Conservation (phyloP, 2,329 filamentous ascomycete species). For the Cyclaneusma minus region DNA sequence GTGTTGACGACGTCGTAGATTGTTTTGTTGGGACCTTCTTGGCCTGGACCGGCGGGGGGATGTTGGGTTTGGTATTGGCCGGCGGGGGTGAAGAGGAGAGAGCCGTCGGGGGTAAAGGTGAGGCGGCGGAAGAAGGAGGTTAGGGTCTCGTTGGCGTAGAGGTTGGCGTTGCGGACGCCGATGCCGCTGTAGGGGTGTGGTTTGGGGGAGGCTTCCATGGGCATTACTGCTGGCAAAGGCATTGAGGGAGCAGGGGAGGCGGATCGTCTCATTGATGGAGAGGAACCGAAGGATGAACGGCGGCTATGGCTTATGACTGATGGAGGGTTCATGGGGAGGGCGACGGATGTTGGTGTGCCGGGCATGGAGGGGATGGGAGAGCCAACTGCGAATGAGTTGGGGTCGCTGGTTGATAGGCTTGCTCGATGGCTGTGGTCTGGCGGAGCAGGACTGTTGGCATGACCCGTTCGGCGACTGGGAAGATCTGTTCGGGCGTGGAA, state of each 20-base stretch:
- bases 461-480: slow-evolving; percentile 76
- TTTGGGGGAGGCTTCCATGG: slow-evolving; percentile 77
- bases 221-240: slow-evolving; percentile 89
- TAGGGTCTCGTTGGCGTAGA: slow-evolving; percentile 93
- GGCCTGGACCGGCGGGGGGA: slow-evolving; percentile 33
- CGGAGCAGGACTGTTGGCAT: slow-evolving; percentile 84
- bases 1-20: slow-evolving; percentile 87
- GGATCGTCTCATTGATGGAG: slow-evolving; percentile 61
- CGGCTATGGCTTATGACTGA: slow-evolving; percentile 78
- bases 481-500: slow-evolving; percentile 73
- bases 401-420: slow-evolving; percentile 41
- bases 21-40: slow-evolving; percentile 53
- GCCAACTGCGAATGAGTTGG: slow-evolving; percentile 39
- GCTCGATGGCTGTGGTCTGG: slow-evolving; percentile 60
- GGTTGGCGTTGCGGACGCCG: slow-evolving; percentile 67
- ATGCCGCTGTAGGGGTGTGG: slow-evolving; percentile 44
- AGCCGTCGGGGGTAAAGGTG: slow-evolving; percentile 90
- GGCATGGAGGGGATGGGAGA: slow-evolving; percentile 86
- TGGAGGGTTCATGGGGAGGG: slow-evolving; percentile 91
- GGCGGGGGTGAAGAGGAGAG: slow-evolving; percentile 81
- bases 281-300: slow-evolving; percentile 79
- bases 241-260: slow-evolving; percentile 87
- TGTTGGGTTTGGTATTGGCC: slow-evolving; percentile 85
- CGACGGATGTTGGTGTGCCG: slow-evolving; percentile 78
- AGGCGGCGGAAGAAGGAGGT: slow-evolving; percentile 93